These are phyloP conservation scores for Russula vinacea DNA, from an alignment of 768 basidiomycete genomes.

Conservation along the genomic window DNA sequence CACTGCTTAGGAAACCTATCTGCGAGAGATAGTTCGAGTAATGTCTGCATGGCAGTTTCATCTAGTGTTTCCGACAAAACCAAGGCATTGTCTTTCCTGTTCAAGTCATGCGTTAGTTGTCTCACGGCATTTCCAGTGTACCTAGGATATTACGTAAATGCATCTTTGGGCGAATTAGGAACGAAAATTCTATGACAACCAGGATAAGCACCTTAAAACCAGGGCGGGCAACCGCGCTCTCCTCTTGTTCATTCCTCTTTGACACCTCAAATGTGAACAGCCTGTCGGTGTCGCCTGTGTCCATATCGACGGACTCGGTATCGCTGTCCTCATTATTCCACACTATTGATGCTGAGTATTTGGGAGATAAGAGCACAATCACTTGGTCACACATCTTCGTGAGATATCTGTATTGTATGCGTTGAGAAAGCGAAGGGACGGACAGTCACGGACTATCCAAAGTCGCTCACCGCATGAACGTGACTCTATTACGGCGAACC, in stretches of 20 bases:
- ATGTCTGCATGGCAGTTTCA: constrained; percentile 3
- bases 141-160: neutral
- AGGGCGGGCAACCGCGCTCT: constrained; percentile 42
- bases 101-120: neutral
- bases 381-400: constrained; percentile 50
- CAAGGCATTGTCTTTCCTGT: constrained; percentile 7
- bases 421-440: neutral
- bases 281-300: constrained; percentile 44
- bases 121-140: neutral
- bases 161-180: constrained; percentile 3
- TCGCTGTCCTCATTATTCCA: constrained; percentile 40
- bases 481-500: constrained; percentile 51
- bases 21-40: neutral
- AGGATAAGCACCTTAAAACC: constrained; percentile 45
- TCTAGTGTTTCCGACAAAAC: constrained; percentile 14
- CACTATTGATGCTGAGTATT: constrained; percentile 47
- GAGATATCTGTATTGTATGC: constrained; percentile 7
- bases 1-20: constrained; percentile 8
- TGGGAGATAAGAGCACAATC: constrained; percentile 47
- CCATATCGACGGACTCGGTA: constrained; percentile 36
- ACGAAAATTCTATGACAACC: neutral
- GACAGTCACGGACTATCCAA: neutral
- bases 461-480: constrained; percentile 55
- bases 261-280: constrained; percentile 53
- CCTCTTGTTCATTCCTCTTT: constrained; percentile 55